phyloP scores from a whole-genome alignment of 495 filamentous ascomycete species.

The Aspergillus heteromorphus region DNA sequence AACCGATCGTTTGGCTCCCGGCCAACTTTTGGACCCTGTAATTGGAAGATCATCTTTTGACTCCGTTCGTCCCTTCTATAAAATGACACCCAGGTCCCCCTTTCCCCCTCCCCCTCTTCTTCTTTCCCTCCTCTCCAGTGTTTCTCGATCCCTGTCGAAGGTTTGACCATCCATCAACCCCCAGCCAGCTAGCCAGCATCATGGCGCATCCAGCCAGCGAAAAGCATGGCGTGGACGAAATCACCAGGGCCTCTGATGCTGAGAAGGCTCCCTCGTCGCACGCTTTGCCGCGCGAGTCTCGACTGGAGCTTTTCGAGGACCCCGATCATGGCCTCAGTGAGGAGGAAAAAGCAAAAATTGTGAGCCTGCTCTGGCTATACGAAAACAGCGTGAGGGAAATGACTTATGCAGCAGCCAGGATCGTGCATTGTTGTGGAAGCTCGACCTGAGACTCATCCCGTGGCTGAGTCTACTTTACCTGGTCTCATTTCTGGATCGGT shows the following conservation, averaged over 20 bases:
- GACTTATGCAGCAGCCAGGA: constrained; percentile 42
- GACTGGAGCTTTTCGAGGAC: constrained; percentile 39
- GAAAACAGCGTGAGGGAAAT: neutral
- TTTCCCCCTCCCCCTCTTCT: neutral
- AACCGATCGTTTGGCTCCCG: neutral
- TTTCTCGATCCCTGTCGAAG: neutral
- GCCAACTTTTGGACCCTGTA: neutral
- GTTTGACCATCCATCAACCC: neutral
- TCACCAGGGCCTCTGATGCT: constrained; percentile 15
- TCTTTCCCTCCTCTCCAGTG: neutral
- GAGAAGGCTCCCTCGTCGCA: constrained; percentile 14
- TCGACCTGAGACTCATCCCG: constrained; percentile 67
- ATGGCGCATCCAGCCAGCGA: constrained; percentile 18
- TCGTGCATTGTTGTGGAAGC: constrained; percentile 59
- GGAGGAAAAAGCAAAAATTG: constrained; percentile 62
- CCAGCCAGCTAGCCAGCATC: neutral
- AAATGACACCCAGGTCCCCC: no score
- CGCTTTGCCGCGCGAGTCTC: constrained; percentile 2
- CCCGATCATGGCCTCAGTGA: constrained; percentile 64
- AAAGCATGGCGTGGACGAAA: constrained; percentile 4
- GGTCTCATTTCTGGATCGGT: constrained; percentile 75
- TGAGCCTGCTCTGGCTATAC: constrained; percentile 31
- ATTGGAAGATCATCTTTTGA: no score
- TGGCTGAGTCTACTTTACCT: constrained; percentile 86
- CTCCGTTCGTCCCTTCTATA: neutral